Evolutionary conservation across 805 yeast species (phyloP), one percentile per base, ranked within the genome.

Genomic region (Kodamaea nitidulidarum): DNA sequence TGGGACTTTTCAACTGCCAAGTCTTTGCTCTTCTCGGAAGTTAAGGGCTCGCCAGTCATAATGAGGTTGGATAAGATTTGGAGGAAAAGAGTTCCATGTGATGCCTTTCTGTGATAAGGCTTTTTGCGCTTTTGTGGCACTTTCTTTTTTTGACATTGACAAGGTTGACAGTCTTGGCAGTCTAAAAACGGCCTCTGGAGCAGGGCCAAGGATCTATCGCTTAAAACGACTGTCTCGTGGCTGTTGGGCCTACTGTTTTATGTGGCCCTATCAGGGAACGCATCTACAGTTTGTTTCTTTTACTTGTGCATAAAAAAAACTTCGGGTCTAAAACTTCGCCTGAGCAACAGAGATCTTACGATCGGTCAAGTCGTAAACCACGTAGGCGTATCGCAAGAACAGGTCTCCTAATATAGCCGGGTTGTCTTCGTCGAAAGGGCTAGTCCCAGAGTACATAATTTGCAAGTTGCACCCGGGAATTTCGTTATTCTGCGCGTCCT

Each of bases 321-420:
- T 6, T 20, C 22, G 22, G 22, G 27, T 25, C 27, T 25, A 25
- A n/a, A 25, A 25, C 27, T 25, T 6, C 7, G 43, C 48, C 37
- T 53, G 59, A n/a, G 61, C 60, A 44, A 57, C 32, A 10, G 58
- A 50, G 8, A 56, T 45, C 25, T 47, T 44, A 36, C 46, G 42
- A 39, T 54, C 51, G 21, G 52, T 56, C 35, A 57, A 47, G 36
- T 58, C 48, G 40, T 48, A 58, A 14, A 58, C 62, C 4, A 53
- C 36, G 45, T 58, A 58, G 12, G 56, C 56, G 26, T 39, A 44
- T 28, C 58, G 50, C 37, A 58, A 50, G 44, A 58, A 56, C 48
- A 52, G 54, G 41, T 55, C 62, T 10, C 63, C 63, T 39, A 57
- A 47, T 24, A 52, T 47, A n/a, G 35, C 26, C 11, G 38, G 38